Conservation (phyloP, 1,284 basidiomycete species). For the Apiotrichum mycotoxinovorans region DNA sequence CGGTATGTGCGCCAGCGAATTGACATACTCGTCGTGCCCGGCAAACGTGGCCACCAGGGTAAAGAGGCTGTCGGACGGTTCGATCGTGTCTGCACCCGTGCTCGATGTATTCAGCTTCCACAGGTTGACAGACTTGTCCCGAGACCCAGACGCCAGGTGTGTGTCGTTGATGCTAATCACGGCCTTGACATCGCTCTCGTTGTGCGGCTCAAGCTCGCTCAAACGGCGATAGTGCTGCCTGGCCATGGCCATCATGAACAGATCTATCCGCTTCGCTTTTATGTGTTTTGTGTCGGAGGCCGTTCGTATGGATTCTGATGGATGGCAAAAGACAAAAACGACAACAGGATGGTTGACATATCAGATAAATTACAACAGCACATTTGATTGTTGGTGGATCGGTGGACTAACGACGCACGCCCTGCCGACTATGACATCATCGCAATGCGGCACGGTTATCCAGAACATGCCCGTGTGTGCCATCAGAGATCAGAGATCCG, state of each 20-base stretch:
- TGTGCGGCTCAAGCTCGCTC: slow-evolving; percentile 19
- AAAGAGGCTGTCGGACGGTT: slow-evolving; percentile 7
- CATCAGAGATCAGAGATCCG: too few relatives aligned
- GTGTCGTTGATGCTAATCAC: slow-evolving; percentile 25
- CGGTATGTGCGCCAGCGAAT: slow-evolving; percentile 31
- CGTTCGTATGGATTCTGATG: too few relatives aligned
- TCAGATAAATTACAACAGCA: too few relatives aligned
- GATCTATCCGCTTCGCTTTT: too few relatives aligned
- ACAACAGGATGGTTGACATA: too few relatives aligned
- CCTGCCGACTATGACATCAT: too few relatives aligned
- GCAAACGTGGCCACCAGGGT: slow-evolving; percentile 22
- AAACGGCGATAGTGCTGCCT: slow-evolving; percentile 14
- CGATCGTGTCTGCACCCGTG: neutral
- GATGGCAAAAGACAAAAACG: too few relatives aligned
- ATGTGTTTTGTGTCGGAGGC: too few relatives aligned
- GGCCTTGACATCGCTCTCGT: slow-evolving; percentile 33
- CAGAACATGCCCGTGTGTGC: too few relatives aligned
- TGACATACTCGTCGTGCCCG: slow-evolving; percentile 41
- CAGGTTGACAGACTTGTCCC: slow-evolving; percentile 32
- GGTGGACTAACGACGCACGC: too few relatives aligned
- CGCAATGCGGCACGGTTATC: too few relatives aligned
- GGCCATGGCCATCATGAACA: neutral
- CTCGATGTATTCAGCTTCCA: slow-evolving; percentile 18
- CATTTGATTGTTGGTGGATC: too few relatives aligned
- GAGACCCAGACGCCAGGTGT: slow-evolving; percentile 28